Evolutionary conservation across 805 yeast genomes (phyloP).

Genomic region (Candida quercuum): DNA sequence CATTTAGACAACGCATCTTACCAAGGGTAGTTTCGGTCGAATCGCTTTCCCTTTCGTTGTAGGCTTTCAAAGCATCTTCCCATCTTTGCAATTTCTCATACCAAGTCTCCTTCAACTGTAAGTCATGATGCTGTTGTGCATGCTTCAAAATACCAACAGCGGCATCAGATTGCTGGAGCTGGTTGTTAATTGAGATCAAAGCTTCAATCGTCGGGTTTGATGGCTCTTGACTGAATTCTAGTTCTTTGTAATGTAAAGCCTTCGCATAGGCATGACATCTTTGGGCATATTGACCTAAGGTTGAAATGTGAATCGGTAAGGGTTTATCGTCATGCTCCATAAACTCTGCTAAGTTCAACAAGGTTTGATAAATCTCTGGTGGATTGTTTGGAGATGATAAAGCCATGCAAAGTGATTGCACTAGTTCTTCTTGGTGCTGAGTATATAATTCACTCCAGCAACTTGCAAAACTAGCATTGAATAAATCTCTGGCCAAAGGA

Average conservation of each 20-base stretch:
- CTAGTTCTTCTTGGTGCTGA: constrained; percentile 84
- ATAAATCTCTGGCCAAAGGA: constrained; percentile 84
- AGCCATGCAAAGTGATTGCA: constrained; percentile 80
- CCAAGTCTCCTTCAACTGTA: constrained; percentile 96
- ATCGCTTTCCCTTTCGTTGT: constrained; percentile 70
- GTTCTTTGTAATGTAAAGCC: constrained; percentile 91
- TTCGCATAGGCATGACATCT: constrained; percentile 97
- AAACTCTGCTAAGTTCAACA: constrained; percentile 87
- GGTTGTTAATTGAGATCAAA: constrained; percentile 87
- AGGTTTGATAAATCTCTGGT: constrained; percentile 89
- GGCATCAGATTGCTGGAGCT: constrained; percentile 93
- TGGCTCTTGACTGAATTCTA: constrained; percentile 92
- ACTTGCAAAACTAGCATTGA: constrained; percentile 91
- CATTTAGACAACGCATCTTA: constrained; percentile 95
- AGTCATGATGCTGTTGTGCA: constrained; percentile 85
- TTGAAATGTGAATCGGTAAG: constrained; percentile 83
- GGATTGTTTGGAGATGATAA: constrained; percentile 87
- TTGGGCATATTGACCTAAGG: constrained; percentile 88
- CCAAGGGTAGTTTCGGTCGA: constrained; percentile 92
- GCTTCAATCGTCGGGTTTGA: constrained; percentile 89
- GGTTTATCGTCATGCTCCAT: constrained; percentile 98
- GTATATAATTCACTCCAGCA: constrained; percentile 93
- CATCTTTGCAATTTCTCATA: constrained; percentile 93
- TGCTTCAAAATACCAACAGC: constrained; percentile 95
- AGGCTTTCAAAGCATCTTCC: constrained; percentile 95